phyloP scores from a whole-genome alignment of 2,329 filamentous ascomycete species.

The Mycosphaerella arachidis region DNA sequence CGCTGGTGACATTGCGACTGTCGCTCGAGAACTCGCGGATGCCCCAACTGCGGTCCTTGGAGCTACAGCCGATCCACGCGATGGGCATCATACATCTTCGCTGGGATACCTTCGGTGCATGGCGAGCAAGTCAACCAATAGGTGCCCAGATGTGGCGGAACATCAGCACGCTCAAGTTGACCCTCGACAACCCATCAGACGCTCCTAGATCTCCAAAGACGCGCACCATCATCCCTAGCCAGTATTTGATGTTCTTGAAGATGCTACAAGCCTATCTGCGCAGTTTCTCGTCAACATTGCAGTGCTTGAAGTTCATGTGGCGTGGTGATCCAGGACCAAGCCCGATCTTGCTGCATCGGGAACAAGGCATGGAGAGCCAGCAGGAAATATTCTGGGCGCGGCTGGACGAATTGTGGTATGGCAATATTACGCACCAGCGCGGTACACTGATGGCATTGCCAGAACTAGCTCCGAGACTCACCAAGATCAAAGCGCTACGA shows the following conservation, averaged over 20 bases:
- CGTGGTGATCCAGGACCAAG: slow-evolving; percentile 28
- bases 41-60: slow-evolving; percentile 20
- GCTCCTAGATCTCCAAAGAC: not conserved
- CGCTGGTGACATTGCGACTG: slow-evolving; percentile 25
- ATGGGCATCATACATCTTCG: slow-evolving; percentile 33
- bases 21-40: slow-evolving; percentile 24
- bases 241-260: slow-evolving; percentile 28
- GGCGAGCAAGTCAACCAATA: slow-evolving; percentile 8
- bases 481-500: slow-evolving; percentile 15
- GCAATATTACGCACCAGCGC: slow-evolving; percentile 20
- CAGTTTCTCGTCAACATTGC: slow-evolving; percentile 28
- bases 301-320: slow-evolving; percentile 30
- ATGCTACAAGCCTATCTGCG: slow-evolving; percentile 30
- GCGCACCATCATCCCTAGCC: slow-evolving; percentile 17
- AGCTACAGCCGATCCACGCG: slow-evolving; percentile 26
- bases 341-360: slow-evolving; percentile 25
- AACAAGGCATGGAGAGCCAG: slow-evolving; percentile 14
- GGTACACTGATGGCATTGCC: slow-evolving; percentile 7
- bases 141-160: slow-evolving; percentile 23
- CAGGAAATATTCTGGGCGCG: slow-evolving; percentile 18
- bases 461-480: slow-evolving; percentile 8
- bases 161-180: slow-evolving; percentile 27
- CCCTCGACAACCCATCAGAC: slow-evolving; percentile 23
- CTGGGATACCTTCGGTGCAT: slow-evolving; percentile 28
- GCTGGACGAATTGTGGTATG: slow-evolving; percentile 25